Evolutionary conservation across 2,329 filamentous ascomycete species (phyloP).

Genomic region (Arthroderma uncinatum): DNA sequence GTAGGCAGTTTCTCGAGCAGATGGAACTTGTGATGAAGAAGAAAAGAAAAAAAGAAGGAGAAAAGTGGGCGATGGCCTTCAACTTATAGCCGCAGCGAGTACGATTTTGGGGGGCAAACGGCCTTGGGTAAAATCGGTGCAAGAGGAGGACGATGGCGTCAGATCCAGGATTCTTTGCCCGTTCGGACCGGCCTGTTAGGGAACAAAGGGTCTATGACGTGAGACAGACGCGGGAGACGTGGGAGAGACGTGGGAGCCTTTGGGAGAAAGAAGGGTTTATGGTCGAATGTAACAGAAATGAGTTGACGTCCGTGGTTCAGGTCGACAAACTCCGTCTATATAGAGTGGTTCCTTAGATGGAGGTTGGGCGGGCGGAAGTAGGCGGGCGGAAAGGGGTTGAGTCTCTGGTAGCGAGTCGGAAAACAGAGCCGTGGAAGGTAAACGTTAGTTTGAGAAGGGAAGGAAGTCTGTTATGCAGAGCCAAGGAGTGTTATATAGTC

Average conservation of each 20-base stretch:
- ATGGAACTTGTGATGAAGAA: background rate
- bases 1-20: background rate
- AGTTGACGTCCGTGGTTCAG: background rate
- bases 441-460: background rate
- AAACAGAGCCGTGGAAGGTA: too few species aligned
- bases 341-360: too few species aligned
- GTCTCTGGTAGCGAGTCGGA: too few species aligned
- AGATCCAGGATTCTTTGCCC: too few species aligned
- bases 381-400: background rate
- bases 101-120: background rate
- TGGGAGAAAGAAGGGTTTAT: too few species aligned
- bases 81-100: too few species aligned
- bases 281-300: background rate
- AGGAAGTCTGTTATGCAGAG: background rate
- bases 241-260: too few species aligned
- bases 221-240: too few species aligned
- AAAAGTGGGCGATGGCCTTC: background rate
- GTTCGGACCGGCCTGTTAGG: too few species aligned
- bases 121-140: background rate
- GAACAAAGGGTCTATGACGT: background rate
- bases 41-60: background rate
- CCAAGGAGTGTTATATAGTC: background rate
- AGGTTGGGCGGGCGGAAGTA: background rate
- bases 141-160: background rate
- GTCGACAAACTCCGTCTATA: background rate